Evolutionary conservation across 1,284 basidiomycete genomes (phyloP), one percentile per base, ranked within the genome.

Genomic region (Fistulina hepatica): DNA sequence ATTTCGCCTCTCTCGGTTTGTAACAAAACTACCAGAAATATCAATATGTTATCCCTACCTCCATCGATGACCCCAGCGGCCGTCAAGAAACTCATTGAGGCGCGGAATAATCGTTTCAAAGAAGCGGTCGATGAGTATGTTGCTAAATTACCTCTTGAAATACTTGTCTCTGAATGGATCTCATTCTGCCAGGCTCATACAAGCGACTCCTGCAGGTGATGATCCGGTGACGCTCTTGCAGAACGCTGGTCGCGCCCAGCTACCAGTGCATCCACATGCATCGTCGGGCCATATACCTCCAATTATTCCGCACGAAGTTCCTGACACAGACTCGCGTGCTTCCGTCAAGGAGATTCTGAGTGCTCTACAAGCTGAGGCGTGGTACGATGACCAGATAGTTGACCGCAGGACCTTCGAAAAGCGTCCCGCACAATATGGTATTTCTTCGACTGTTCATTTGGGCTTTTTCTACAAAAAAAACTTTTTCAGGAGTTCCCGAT

Each of bases 61-160:
- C 65, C 76, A 17, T 52, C 71, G 3, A 48, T 81, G 44, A 70
- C 70, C 1, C 71, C 76, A 9, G 60, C 63, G 5, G 71, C 71
- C 15, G 67, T 76, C 16, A 81, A 81, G 49, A 81, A 76, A 42
- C 61, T 91, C 6, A 69, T 91, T 31, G 76, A 85, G 48, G 72
- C 71, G 44, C 65, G 86, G 31, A 88, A 90, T 47, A 59, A 67
- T 26, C 64, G 69, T 33, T 91, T 86, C 53, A 56, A 57, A 7
- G 53, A 67, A 33, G 82, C 86, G n/a, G 70, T 88, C 4, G 63
- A 83, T 36, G 82, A 89, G 79, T 84, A 52, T 25, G 67, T 50
- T 32, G 6, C 4, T 31, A 22, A 21, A 28, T 34, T 33, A 19
- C n/a, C n/a, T 34, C 17, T 16, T 17, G 25, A 13, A 22, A 11